These are phyloP conservation scores for Vanderwaltozyma tropicalis DNA, from an alignment of 805 yeast species.

Conservation along the genomic window DNA sequence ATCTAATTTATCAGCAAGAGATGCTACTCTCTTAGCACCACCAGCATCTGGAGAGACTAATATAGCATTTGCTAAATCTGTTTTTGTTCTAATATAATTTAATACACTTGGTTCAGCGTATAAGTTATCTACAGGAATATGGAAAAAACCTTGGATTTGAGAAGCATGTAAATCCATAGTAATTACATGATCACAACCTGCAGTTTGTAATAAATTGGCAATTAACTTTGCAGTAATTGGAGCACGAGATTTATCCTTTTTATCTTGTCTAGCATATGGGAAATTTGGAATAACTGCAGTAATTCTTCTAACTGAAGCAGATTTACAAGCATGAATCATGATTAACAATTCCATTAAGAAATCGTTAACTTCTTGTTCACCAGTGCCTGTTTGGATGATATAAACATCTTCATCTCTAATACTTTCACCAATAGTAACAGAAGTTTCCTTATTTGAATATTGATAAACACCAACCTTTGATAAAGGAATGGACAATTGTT, in stretches of 20 bases:
- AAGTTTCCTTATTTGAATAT: slow-evolving; percentile 63
- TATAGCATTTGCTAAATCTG: slow-evolving; percentile 48
- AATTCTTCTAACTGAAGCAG: slow-evolving; percentile 87
- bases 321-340: slow-evolving; percentile 86
- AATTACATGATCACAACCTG: slow-evolving; percentile 92
- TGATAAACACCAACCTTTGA: slow-evolving; percentile 56
- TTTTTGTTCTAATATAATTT: slow-evolving; percentile 62
- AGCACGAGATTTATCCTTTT: slow-evolving; percentile 91
- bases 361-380: slow-evolving; percentile 79
- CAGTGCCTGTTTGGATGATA: slow-evolving; percentile 75
- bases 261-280: slow-evolving; percentile 96
- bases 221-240: slow-evolving; percentile 92
- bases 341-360: slow-evolving; percentile 77
- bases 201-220: slow-evolving; percentile 83
- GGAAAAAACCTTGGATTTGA: slow-evolving; percentile 94
- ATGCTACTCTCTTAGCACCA: slow-evolving; percentile 95
- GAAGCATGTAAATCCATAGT: slow-evolving; percentile 97
- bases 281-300: slow-evolving; percentile 93
- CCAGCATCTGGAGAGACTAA: slow-evolving; percentile 98
- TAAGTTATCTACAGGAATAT: slow-evolving; percentile 88
- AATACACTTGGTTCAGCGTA: slow-evolving; percentile 91
- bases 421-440: slow-evolving; percentile 69
- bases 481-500: slow-evolving; percentile 46
- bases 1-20: slow-evolving; percentile 84
- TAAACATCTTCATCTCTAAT: slow-evolving; percentile 79